Evolutionary conservation across 257 asterid genomes (phyloP).

Genomic region (Petunia axillaris): DNA sequence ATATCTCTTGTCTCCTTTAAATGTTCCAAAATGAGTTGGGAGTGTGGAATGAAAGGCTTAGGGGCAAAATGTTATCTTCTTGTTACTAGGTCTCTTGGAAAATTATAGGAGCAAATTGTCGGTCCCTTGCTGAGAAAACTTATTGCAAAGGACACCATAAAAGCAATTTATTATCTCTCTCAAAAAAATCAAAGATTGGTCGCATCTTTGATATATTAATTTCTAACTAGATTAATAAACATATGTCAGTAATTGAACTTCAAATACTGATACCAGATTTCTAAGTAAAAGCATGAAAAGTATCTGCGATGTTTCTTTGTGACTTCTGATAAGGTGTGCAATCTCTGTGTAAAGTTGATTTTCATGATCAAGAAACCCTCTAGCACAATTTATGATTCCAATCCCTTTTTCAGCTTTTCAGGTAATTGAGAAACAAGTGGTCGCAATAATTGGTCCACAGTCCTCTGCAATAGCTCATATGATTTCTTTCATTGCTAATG

Average conservation of each 20-base stretch:
- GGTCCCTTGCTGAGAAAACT: background rate
- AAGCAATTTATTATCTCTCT: too few species aligned
- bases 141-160: background rate
- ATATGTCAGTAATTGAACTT: background rate
- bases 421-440: slow-evolving; percentile 58
- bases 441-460: slow-evolving; percentile 84
- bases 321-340: too few species aligned
- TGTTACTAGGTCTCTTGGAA: background rate
- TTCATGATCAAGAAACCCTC: slow-evolving; percentile 4
- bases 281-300: background rate
- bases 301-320: background rate
- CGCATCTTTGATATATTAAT: too few species aligned
- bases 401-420: slow-evolving; percentile 38
- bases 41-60: too few species aligned
- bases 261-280: background rate
- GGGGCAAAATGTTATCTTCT: background rate
- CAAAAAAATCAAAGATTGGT: too few species aligned
- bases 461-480: slow-evolving; percentile 83
- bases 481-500: slow-evolving; percentile 66
- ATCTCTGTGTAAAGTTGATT: background rate
- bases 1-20: too few species aligned
- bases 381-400: slow-evolving; percentile 8
- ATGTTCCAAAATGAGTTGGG: too few species aligned
- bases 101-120: background rate
- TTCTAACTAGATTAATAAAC: too few species aligned